Percentiles rank a stretch among this genome's conserved stretches.
These are phyloP conservation scores for Pseudophaeomoniella oleicola DNA, from an alignment of 2,329 filamentous ascomycete genomes.

Conservation along the genomic window DNA sequence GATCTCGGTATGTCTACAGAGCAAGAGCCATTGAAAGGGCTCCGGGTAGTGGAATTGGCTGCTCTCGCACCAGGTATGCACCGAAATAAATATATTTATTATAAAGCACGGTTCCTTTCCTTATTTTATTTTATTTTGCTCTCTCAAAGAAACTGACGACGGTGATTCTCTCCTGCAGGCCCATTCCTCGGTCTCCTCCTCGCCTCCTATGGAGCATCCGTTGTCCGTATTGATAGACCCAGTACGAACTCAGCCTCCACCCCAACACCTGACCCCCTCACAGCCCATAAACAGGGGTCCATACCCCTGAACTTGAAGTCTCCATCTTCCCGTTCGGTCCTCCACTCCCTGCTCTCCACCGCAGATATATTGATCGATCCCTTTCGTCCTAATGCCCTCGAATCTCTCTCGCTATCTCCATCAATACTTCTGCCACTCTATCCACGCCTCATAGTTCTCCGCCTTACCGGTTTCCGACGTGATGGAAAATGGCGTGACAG, in stretches of 20 bases:
- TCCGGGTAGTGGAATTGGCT: constrained; percentile 52
- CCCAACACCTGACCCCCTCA: constrained; percentile 56
- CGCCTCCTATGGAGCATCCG: constrained; percentile 74
- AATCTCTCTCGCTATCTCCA: constrained; percentile 67
- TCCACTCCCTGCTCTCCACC: constrained; percentile 47
- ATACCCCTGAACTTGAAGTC: constrained; percentile 65
- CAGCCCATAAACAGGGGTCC: constrained; percentile 60
- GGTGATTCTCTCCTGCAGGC: constrained; percentile 37
- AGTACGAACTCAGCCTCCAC: constrained; percentile 25
- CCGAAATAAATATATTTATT: too few relatives aligned
- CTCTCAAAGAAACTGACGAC: too few relatives aligned
- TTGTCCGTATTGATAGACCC: constrained; percentile 69
- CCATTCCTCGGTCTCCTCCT: constrained; percentile 82
- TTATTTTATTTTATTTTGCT: too few relatives aligned
- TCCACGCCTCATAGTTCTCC: constrained; percentile 61
- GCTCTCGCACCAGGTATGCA: constrained; percentile 47
- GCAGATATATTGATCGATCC: constrained; percentile 83
- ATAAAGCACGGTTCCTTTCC: too few relatives aligned
- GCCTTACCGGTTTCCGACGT: constrained; percentile 80
- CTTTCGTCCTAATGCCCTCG: constrained; percentile 79
- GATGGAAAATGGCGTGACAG: constrained; percentile 75
- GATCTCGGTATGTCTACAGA: too few relatives aligned
- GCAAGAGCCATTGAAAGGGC: constrained; percentile 40
- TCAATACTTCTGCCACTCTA: constrained; percentile 52
- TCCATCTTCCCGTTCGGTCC: constrained; percentile 44